Conservation (phyloP, 495 filamentous ascomycete species). For the Hypoxylon crocopeplum region DNA sequence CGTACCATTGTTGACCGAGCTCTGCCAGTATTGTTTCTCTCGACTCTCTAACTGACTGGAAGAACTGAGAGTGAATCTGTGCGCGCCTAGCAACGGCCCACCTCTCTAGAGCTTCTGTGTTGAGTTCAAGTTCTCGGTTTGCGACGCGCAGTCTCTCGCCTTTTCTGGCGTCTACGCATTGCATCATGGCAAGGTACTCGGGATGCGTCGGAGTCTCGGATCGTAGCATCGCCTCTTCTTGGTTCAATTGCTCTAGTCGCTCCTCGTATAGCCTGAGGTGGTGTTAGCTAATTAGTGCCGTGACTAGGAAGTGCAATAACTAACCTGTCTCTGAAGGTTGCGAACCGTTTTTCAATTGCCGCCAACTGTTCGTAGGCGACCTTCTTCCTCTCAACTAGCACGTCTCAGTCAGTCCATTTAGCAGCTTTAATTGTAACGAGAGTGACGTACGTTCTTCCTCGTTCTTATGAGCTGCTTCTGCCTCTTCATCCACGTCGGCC, state of each 20-base stretch:
- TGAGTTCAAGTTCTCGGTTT: slow-evolving; percentile 72
- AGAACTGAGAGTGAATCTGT: slow-evolving; percentile 84
- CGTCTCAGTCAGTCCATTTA: slow-evolving; percentile 47
- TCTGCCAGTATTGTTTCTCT: slow-evolving; percentile 80
- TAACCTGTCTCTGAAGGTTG: slow-evolving; percentile 86
- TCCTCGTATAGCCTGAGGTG: slow-evolving; percentile 80
- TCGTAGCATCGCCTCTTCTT: slow-evolving; percentile 82
- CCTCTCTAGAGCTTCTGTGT: slow-evolving; percentile 71
- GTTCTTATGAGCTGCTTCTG: slow-evolving; percentile 60
- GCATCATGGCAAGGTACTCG: slow-evolving; percentile 83
- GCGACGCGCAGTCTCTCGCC: slow-evolving; percentile 81
- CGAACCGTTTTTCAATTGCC: slow-evolving; percentile 83
- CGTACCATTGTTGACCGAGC: slow-evolving; percentile 85
- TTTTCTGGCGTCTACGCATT: slow-evolving; percentile 79
- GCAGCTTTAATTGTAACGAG: not conserved
- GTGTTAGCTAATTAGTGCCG: slow-evolving; percentile 21
- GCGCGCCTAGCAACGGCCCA: slow-evolving; percentile 79
- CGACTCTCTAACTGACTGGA: slow-evolving; percentile 80
- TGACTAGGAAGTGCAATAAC: not conserved
- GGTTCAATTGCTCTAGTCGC: slow-evolving; percentile 76
- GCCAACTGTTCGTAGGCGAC: slow-evolving; percentile 80
- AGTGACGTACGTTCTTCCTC: slow-evolving; percentile 77
- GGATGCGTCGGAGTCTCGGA: slow-evolving; percentile 82
- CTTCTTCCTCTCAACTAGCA: slow-evolving; percentile 76
- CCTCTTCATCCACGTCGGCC: slow-evolving; percentile 58